These are phyloP conservation scores for Blepharisma japonicum DNA, from an alignment of 73 alveolate genomes.

Conservation along the genomic window DNA sequence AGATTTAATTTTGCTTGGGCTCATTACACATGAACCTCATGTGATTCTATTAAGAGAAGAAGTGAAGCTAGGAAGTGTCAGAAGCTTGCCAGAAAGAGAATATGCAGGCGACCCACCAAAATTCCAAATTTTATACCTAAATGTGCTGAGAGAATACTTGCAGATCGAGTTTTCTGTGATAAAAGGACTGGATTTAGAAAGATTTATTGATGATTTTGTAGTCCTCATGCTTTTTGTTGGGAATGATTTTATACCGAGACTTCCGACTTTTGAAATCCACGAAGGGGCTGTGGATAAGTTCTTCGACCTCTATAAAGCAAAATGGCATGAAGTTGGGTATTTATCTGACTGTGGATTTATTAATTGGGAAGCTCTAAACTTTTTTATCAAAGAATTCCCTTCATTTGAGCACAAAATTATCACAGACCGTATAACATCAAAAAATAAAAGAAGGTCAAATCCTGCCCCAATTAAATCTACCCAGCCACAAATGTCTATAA, in stretches of 20 bases:
- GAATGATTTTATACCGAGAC: conserved; percentile 95
- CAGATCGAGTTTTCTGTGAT: conserved; percentile 77
- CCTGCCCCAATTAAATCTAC: conserved; percentile 34
- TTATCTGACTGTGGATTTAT: conserved; percentile 90
- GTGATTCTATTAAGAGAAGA: conserved; percentile 94
- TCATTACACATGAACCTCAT: conserved; percentile 86
- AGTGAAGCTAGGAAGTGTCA: conserved; percentile 42
- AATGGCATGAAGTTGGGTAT: conserved; percentile 74
- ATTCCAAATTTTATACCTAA: conserved; percentile 75
- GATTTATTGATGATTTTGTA: conserved; percentile 96
- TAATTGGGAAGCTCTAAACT: conserved; percentile 83
- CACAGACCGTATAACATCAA: conserved; percentile 14
- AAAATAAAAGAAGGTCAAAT: conserved; percentile 26
- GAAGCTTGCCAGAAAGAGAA: conserved; percentile 45
- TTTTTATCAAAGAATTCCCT: conserved; percentile 60
- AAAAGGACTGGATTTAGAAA: conserved; percentile 80
- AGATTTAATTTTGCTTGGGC: conserved; percentile 95
- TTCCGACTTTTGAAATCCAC: conserved; percentile 85
- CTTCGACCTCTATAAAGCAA: conserved; percentile 81
- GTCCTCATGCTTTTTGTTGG: conserved; percentile 97
- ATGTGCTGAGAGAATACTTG: conserved; percentile 88
- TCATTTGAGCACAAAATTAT: conserved; percentile 31
- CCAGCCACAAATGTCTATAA: not conserved
- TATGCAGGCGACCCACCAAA: conserved; percentile 46
- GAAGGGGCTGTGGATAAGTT: conserved; percentile 91